Conservation (phyloP, 805 yeast species). For the Pichia pseudocactophila region DNA sequence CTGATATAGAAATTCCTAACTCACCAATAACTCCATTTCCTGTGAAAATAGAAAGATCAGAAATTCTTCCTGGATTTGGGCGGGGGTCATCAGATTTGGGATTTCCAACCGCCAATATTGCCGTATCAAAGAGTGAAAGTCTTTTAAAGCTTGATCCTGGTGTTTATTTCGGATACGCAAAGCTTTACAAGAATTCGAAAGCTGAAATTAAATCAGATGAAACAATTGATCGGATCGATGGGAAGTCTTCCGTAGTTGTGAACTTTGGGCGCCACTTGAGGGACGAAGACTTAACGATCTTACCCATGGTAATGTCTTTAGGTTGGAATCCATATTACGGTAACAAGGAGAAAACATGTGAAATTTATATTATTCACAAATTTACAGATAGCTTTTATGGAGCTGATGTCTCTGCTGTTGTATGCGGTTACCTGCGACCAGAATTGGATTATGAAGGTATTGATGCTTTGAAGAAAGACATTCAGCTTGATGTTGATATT, state of each 20-base stretch:
- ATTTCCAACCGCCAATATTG: constrained; percentile 90
- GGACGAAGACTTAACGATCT: constrained; percentile 35
- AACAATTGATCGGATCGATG: constrained; percentile 26
- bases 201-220: neutral
- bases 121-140: constrained; percentile 40
- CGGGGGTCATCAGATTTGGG: constrained; percentile 92
- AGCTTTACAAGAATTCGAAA: neutral
- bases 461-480: constrained; percentile 81
- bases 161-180: constrained; percentile 74
- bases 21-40: constrained; percentile 42
- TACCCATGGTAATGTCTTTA: constrained; percentile 90
- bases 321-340: constrained; percentile 94
- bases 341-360: constrained; percentile 74
- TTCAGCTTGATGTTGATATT: constrained; percentile 65
- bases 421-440: constrained; percentile 86
- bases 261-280: constrained; percentile 50
- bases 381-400: constrained; percentile 74
- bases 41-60: constrained; percentile 33
- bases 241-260: constrained; percentile 38
- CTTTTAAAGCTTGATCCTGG: constrained; percentile 53
- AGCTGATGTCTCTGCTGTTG: constrained; percentile 54
- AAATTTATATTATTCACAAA: constrained; percentile 74
- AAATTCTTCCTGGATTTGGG: constrained; percentile 79
- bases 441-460: constrained; percentile 74
- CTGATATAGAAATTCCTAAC: constrained; percentile 32